Evolutionary conservation across 2,329 filamentous ascomycete genomes (phyloP), one percentile per base, ranked within the genome.

Genomic region (Talaromyces islandicus): DNA sequence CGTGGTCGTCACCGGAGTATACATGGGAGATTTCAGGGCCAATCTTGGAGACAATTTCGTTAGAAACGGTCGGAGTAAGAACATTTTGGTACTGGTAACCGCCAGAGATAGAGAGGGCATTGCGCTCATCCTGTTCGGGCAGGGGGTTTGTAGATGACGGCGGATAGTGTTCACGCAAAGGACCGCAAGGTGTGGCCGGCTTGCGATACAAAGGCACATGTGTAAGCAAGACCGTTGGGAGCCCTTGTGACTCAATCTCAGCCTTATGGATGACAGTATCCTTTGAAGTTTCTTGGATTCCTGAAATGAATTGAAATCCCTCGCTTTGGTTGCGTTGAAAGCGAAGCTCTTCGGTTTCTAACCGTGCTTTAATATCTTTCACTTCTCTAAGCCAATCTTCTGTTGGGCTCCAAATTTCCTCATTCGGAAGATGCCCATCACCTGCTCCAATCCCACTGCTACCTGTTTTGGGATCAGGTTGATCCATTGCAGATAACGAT

Each of bases 51-150:
- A 96, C 79, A 41, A 99, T 79, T 56, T 87, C 86, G 52, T 86
- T 81, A 0, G 92, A 94, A 65, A 97, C 86, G 2, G 85, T 81
- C 55, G 88, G 85, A 56, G 84, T 89, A 27, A 99, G 84, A 2
- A 97, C 93, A 68, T 97, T 99, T 73, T 97, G 93, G 70, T 99
- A 99, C 73, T 99, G 94, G 70, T 97, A 97, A 14, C 94, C 94
- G 17, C 81, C 82, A 10, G 84, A 78, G 17, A 99, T 86, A 2
- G 83, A 83, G 61, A 99, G 90, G 25, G 92, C 87, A 65, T 94
- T 95, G 59, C 85, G 83, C 53, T 90, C 81, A 67, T 95, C 90
- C 2, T 78, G 73, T 63, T 81, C 76, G 19, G 80, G 68, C 0
- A 73, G 78, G 67, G 88, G 82, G 7, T 85, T 85, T 58, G 84